Base-by-base conservation (phyloP, 2,329 filamentous ascomycete species). In the Aspergillus neotritici region DNA sequence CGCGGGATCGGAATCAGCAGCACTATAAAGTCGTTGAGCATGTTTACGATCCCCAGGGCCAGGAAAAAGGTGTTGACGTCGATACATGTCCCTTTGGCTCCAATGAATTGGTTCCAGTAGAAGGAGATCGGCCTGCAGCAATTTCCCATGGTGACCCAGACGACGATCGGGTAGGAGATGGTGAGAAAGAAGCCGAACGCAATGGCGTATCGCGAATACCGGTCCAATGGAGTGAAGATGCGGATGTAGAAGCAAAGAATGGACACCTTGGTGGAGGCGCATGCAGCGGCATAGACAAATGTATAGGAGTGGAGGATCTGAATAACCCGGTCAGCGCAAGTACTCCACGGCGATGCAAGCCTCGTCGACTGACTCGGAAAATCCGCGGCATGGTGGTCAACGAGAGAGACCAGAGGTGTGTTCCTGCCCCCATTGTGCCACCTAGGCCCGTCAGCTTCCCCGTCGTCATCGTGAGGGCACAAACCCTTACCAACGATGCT, bases 191-290 rank as follows among this genome's bases (percentile, higher is more conserved):
- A 14, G 16, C 43, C 44, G 3, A 48, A 4, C 29, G 16, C 36
- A 2, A 54, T 33, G 2, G 37, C 15, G 17, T 17, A 31, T 43
- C 41, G 43, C 25, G 52, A 25, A 6, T 25, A 32, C 2, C 45
- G 33, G 30, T 44, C 47, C 41, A 51, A 28, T 15, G 46, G 46
- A 11, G 44, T 41, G 13, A 57, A 55, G 16, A 58, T 48, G 5
- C 55, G 48, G 17, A 48, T 44, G 28, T 58, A 58, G 44, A 57
- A 56, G 31, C 49, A 45, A 3, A 57, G 35, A n/a, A 58, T 53
- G 4, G 52, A 56, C 9, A 51, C 12, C 32, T 53, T 51, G 35
- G 48, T 54, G 1, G 48, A 30, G 15, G 51, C 45, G 3, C 52
- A 44, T 21, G 49, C 38, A 31, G 38, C 34, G 15, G 47, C 38